Base-by-base conservation (phyloP, 2,329 filamentous ascomycete species). In the Talaromyces sp. region DNA sequence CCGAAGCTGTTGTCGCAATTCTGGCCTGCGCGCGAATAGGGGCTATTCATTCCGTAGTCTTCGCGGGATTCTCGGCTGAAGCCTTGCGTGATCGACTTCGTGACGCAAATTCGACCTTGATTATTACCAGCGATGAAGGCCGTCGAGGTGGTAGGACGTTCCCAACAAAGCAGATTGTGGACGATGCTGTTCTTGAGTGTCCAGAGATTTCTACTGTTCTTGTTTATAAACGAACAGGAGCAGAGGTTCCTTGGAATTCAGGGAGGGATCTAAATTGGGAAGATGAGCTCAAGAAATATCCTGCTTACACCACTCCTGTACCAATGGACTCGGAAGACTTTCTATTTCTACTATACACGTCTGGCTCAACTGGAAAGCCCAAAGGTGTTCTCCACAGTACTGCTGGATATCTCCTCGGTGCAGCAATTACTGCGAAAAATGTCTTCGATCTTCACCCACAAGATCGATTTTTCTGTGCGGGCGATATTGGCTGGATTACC, bases 381-480 rank as follows among this genome's bases (percentile, higher is more conserved):
- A 99, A 99, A 88, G 95, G 95, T 80, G 91, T 99, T 64, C 91
- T 98, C 92, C 95, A 99, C 85, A 96, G 93, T 27, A 98, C 94
- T 38, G 95, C 84, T 67, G 95, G 95, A 61, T 99, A 98, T 77
- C 86, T 98, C n/a, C 82, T 98, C 7, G 95, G 95, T 67, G 93
- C 93, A 60, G 94, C 95, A 40, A 85, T 90, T 73, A 98, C 95
- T 11, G 94, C 93, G 79, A 99, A 98, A 82, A 97, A 99, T 78
- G 94, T 98, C 68, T 99, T 99, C 76, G 95, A 99, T 78, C 96
- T 99, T 69, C 95, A 99, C 78, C 90, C 93, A 68, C 88, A 91
- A 63, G 95, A 99, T 79, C 88, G 87, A 69, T 97, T 95, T 86
- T 98, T 98, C 86, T 98, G 95, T 73, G 95, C 93, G 78, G 95